Evolutionary conservation across 257 asterid genomes (phyloP), one percentile per base, ranked within the genome.

Genomic region (Solanum ossicruentum): DNA sequence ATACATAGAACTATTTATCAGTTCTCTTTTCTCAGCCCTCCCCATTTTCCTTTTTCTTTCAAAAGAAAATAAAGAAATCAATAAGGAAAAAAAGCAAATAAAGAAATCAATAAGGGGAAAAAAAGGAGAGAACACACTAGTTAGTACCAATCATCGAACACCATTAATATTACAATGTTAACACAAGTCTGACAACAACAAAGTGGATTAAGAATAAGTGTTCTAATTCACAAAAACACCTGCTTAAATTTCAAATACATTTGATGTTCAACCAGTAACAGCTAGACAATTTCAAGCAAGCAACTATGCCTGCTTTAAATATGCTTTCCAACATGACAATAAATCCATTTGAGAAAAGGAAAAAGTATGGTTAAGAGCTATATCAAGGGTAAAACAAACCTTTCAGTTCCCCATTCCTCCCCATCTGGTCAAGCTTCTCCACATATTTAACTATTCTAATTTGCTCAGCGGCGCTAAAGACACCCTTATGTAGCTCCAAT

Each of bases 401-500:
- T 90, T 80, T 88, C 82, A 89, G 80, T 61, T 87, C 84, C n/a
- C 90, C 90, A 58, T 87, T 87, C 81, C 75, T 87, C 63, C 93
- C 93, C 91, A 21, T 87, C 87, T 87, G 89, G 70, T 70, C 69
- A 54, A 90, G 90, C 85, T 39, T 28, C 65, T 86, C 91, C 36
- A 89, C 89, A 56, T 28, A 86, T 12, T 84, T 85, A 75, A 90
- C 91, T 20, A 90, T 89, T 84, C 91, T 83, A 47, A 71, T 89
- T 84, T 90, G 93, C 88, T 90, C 93, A 10, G 86, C 93, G 26
- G 90, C 89, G 83, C 91, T 90, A 60, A 90, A 90, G 83, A 90
- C 89, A 66, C 89, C 88, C 11, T 70, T 6, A 84, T 90, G 93
- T 52, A 90, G 81, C 88, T 90, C 93, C 79, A 90, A 73, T 60